A percentile compares a stretch with the other conserved stretches of the same genome.
These are phyloP conservation scores for Fusarium palustre DNA, from an alignment of 2,329 filamentous ascomycete genomes.

Conservation along the genomic window DNA sequence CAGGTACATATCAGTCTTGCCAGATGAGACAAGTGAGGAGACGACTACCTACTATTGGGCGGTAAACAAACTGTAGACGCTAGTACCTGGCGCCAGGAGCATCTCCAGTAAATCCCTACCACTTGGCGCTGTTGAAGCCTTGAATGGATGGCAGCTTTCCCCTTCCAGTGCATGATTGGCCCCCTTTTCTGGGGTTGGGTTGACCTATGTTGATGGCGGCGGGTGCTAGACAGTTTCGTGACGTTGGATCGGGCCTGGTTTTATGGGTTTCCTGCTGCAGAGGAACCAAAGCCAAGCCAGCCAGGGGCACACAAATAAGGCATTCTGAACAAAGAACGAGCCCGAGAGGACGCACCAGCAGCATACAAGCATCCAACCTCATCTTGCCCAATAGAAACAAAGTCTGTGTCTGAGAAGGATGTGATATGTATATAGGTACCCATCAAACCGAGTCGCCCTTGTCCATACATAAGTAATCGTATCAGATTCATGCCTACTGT, in stretches of 20 bases:
- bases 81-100: constrained; percentile 33
- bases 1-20: constrained; percentile 16
- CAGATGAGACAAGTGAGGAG: constrained; percentile 38
- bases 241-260: constrained; percentile 16
- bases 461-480: constrained; percentile 9
- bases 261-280: constrained; percentile 5
- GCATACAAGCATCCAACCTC: neutral
- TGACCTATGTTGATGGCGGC: constrained; percentile 20
- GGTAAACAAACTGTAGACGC: constrained; percentile 9
- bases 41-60: constrained; percentile 27
- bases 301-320: constrained; percentile 18
- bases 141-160: constrained; percentile 26
- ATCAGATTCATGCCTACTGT: neutral
- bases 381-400: neutral
- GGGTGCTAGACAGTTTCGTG: constrained; percentile 29
- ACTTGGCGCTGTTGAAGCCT: constrained; percentile 21
- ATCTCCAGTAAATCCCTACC: constrained; percentile 24
- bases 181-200: constrained; percentile 31
- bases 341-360: neutral
- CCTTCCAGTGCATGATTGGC: constrained; percentile 28
- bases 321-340: constrained; percentile 1
- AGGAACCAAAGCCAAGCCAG: constrained; percentile 10
- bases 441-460: constrained; percentile 39
- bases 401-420: constrained; percentile 14
- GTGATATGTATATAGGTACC: constrained; percentile 9